Percentiles rank a stretch among this genome's conserved stretches.
These are phyloP conservation scores for Lentinula lateritia DNA, from an alignment of 768 basidiomycete genomes.

Conservation along the genomic window DNA sequence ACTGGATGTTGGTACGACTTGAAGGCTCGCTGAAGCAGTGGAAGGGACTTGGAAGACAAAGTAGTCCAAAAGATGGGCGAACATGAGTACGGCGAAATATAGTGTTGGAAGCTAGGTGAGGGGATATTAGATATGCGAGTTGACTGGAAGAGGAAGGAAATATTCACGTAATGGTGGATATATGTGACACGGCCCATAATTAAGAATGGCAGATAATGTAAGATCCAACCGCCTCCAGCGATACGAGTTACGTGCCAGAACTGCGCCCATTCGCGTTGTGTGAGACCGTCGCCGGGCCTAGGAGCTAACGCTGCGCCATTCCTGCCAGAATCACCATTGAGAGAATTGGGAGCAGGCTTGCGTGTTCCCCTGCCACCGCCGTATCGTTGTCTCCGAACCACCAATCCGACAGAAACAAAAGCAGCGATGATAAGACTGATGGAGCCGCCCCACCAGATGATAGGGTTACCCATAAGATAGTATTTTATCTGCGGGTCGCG, in stretches of 20 bases:
- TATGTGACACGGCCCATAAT: slow-evolving; percentile 98
- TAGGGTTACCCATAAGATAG: slow-evolving; percentile 88
- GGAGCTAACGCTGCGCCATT: slow-evolving; percentile 3
- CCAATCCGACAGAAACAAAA: slow-evolving; percentile 55
- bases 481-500: slow-evolving; percentile 66
- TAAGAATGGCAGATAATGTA: slow-evolving; percentile 92
- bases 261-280: slow-evolving; percentile 77
- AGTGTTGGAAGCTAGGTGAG: slow-evolving; percentile 76
- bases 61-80: slow-evolving; percentile 87
- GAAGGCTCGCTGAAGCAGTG: slow-evolving; percentile 51
- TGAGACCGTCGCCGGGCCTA: slow-evolving; percentile 25
- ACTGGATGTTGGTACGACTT: not conserved
- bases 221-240: slow-evolving; percentile 84
- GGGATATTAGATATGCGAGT: slow-evolving; percentile 4
- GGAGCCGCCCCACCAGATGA: slow-evolving; percentile 86
- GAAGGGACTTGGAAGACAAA: slow-evolving; percentile 56
- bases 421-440: slow-evolving; percentile 56
- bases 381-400: slow-evolving; percentile 89
- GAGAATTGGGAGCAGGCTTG: slow-evolving; percentile 29
- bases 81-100: slow-evolving; percentile 94
- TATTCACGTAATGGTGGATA: slow-evolving; percentile 88
- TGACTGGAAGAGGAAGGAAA: not conserved
- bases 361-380: slow-evolving; percentile 47
- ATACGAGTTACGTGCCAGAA: slow-evolving; percentile 91
- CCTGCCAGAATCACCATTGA: not conserved